Conservation (phyloP, 495 filamentous ascomycete genomes). For the Aspergillus steynii region DNA sequence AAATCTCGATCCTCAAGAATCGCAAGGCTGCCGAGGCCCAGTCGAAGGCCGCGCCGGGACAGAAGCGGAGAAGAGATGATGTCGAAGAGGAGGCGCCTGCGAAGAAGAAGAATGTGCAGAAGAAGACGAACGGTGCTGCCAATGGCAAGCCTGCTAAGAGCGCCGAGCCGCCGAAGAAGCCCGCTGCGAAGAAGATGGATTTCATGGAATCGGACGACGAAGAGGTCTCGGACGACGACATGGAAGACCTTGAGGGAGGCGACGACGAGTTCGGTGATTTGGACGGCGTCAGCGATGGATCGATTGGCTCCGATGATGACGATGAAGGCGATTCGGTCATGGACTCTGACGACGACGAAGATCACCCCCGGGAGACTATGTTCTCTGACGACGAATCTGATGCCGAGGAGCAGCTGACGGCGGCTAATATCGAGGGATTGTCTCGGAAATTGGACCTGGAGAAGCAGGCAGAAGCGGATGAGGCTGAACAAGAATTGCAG, state of each 20-base stretch:
- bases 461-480: conserved; percentile 68
- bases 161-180: conserved; percentile 35
- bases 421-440: conserved; percentile 92
- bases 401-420: conserved; percentile 86
- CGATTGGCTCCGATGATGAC: conserved; percentile 59
- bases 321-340: conserved; percentile 60
- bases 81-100: conserved; percentile 37
- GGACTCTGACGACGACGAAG: conserved; percentile 68
- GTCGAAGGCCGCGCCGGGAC: conserved; percentile 49
- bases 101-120: conserved; percentile 33
- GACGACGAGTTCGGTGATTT: conserved; percentile 58
- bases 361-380: conserved; percentile 57
- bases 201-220: conserved; percentile 47
- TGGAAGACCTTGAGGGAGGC: conserved; percentile 24
- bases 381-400: conserved; percentile 97
- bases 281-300: conserved; percentile 47
- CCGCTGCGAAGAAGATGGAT: conserved; percentile 31
- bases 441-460: conserved; percentile 77
- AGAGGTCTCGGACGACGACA: conserved; percentile 8
- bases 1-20: conserved; percentile 71
- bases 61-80: conserved; percentile 66
- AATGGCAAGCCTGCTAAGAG: conserved; percentile 36
- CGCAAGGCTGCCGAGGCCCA: conserved; percentile 66
- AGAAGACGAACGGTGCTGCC: conserved; percentile 45
- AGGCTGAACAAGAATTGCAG: conserved; percentile 63